Conservation (phyloP, 208 protist species). For the Phytomonas serpens region DNA sequence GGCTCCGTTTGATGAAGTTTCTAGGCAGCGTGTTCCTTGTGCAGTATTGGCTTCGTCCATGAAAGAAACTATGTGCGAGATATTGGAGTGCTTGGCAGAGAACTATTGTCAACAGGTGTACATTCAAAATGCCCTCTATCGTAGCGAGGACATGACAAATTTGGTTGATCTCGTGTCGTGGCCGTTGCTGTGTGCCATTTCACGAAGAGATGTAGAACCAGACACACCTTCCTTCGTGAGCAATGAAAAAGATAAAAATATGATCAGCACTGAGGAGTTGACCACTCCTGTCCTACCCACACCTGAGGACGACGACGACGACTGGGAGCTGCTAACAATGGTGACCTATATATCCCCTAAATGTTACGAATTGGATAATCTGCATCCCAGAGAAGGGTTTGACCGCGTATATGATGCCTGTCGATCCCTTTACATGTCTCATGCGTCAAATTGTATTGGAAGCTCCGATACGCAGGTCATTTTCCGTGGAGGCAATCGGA, state of each 20-base stretch:
- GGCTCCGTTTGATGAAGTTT: neutral
- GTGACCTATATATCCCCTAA: constrained; percentile 16
- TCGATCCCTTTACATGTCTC: constrained; percentile 28
- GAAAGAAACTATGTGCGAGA: constrained; percentile 17
- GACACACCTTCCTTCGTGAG: neutral
- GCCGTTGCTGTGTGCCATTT: constrained; percentile 23
- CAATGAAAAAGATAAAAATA: neutral
- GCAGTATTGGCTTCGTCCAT: constrained; percentile 9
- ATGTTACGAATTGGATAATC: constrained; percentile 36
- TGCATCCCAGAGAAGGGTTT: constrained; percentile 21
- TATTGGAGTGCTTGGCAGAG: constrained; percentile 36
- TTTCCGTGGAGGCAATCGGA: constrained; percentile 15
- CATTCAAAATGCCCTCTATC: constrained; percentile 36
- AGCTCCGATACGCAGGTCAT: constrained; percentile 18
- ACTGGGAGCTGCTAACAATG: constrained; percentile 27
- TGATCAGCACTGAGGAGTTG: neutral
- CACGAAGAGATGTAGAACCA: neutral
- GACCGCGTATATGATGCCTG: constrained; percentile 38
- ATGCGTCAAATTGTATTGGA: constrained; percentile 20
- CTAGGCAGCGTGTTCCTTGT: neutral
- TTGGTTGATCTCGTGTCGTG: constrained; percentile 37
- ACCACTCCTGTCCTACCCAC: neutral
- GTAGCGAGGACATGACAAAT: constrained; percentile 25
- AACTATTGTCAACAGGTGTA: constrained; percentile 19
- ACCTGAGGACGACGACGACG: constrained; percentile 23